phyloP scores from a whole-genome alignment of 495 filamentous ascomycete genomes.

The Podospora comata region DNA sequence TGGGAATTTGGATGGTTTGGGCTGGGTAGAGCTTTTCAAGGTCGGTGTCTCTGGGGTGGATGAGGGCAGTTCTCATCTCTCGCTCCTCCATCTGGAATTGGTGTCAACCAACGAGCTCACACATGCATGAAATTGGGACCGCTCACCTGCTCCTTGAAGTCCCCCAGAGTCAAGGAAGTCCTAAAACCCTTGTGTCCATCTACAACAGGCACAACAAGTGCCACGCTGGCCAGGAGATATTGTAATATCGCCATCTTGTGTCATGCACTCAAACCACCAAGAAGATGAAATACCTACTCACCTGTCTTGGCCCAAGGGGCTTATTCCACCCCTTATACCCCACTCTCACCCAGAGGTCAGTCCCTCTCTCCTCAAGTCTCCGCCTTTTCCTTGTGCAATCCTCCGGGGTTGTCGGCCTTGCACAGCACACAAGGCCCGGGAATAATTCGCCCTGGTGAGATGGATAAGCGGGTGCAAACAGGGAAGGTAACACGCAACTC shows the following conservation, averaged over 20 bases:
- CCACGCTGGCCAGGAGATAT: conserved; percentile 11
- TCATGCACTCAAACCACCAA: background rate
- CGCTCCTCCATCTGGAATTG: conserved; percentile 10
- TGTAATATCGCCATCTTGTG: conserved; percentile 18
- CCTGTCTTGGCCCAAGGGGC: background rate
- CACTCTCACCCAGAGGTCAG: background rate
- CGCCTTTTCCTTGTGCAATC: background rate
- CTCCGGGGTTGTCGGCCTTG: background rate
- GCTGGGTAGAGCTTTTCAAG: conserved; percentile 26
- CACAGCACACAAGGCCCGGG: background rate
- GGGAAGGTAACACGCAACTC: background rate
- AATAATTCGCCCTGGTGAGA: background rate
- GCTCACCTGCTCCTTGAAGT: conserved; percentile 21
- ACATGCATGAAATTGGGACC: background rate
- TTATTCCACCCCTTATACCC: background rate
- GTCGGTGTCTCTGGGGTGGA: conserved; percentile 9
- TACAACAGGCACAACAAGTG: conserved; percentile 15
- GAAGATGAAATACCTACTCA: background rate
- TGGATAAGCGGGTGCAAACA: background rate
- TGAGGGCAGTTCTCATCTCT: background rate
- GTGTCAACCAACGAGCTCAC: background rate
- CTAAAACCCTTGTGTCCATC: conserved; percentile 13
- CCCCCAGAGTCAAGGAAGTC: conserved; percentile 18
- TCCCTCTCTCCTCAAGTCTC: background rate
- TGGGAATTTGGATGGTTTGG: conserved; percentile 61